phyloP scores from a whole-genome alignment of 2,329 filamentous ascomycete genomes.

The Fusarium nanum region DNA sequence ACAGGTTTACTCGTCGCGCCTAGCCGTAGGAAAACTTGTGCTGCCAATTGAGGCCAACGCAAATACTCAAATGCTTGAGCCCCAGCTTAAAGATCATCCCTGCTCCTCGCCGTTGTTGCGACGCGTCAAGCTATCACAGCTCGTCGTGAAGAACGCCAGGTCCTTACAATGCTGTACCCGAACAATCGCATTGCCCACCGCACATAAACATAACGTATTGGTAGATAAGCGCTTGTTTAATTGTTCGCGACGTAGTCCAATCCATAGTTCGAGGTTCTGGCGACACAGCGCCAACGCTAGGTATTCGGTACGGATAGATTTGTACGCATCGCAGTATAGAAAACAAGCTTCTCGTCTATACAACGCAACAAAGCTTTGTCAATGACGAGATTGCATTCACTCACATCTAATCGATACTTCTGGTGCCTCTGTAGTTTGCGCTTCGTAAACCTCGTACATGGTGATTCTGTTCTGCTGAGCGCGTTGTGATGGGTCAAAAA shows the following conservation, averaged over 20 bases:
- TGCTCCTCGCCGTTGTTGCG: not conserved
- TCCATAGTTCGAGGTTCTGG: too few relatives aligned
- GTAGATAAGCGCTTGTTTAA: not conserved
- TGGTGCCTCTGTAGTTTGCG: not conserved
- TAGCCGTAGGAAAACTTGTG: not conserved
- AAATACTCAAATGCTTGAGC: not conserved
- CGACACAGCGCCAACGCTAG: too few relatives aligned
- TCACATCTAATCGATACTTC: not conserved
- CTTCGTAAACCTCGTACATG: not conserved
- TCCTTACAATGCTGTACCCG: not conserved
- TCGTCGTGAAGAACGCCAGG: not conserved
- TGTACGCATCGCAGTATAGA: not conserved
- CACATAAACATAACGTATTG: not conserved
- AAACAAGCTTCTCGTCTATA: not conserved
- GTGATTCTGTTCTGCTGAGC: not conserved
- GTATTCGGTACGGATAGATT: not conserved
- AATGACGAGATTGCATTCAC: not conserved
- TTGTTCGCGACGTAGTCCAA: not conserved
- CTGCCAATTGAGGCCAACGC: not conserved
- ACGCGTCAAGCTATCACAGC: not conserved
- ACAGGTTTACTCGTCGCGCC: not conserved
- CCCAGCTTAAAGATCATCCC: not conserved
- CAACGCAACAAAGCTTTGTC: not conserved
- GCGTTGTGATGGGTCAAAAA: not conserved
- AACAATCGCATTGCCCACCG: not conserved